These are phyloP conservation scores for Solanum gandarillasii DNA, from an alignment of 257 asterid species.

Conservation along the genomic window DNA sequence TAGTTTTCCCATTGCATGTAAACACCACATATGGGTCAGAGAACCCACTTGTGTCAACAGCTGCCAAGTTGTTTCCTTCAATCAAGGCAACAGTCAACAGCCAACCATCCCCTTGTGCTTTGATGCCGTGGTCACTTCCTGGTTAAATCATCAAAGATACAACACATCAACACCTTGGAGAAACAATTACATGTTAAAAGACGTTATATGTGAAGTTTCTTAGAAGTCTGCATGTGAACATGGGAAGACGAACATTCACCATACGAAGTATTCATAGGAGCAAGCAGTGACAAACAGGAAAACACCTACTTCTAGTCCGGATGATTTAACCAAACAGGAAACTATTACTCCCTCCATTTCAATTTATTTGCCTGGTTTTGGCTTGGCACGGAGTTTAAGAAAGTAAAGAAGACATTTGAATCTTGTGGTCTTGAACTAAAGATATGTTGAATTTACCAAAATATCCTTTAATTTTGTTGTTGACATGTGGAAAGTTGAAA, in stretches of 20 bases:
- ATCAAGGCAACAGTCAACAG: slow-evolving; percentile 92
- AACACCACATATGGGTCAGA: slow-evolving; percentile 96
- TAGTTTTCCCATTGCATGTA: slow-evolving; percentile 85
- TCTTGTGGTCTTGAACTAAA: neutral
- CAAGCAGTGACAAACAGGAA: neutral
- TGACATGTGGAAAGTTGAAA: neutral
- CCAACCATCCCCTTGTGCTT: slow-evolving; percentile 98
- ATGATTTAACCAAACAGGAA: neutral
- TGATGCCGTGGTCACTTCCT: slow-evolving; percentile 91
- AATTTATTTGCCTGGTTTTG: neutral
- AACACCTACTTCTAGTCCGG: neutral
- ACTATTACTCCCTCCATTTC: neutral
- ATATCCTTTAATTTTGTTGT: neutral
- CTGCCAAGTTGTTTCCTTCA: slow-evolving; percentile 80
- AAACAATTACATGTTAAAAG: neutral
- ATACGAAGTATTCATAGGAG: neutral
- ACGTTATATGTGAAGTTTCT: neutral
- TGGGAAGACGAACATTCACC: neutral
- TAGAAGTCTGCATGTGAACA: neutral
- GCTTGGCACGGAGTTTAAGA: neutral
- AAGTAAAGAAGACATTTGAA: neutral
- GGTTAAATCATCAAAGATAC: slow-evolving; percentile 3
- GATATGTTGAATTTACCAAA: neutral
- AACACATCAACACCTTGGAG: slow-evolving; percentile 4
- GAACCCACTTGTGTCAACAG: slow-evolving; percentile 76